These are phyloP conservation scores for Penicillium griseofulvum DNA, from an alignment of 2,329 filamentous ascomycete genomes.

Conservation along the genomic window DNA sequence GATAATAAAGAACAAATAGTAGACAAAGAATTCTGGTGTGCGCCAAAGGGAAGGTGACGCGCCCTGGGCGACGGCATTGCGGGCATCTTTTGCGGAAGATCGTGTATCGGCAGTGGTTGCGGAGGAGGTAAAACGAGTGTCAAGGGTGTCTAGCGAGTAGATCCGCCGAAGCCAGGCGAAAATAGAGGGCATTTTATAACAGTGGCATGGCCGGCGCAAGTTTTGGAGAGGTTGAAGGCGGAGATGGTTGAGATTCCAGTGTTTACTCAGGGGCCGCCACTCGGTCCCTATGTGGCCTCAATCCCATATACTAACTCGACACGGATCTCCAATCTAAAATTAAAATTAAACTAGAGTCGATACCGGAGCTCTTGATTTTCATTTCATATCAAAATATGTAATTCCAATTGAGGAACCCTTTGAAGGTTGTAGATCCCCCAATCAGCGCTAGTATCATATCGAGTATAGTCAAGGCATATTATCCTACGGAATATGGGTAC, in stretches of 20 bases:
- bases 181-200: slow-evolving; percentile 44
- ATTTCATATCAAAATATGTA: not conserved
- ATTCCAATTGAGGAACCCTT: not conserved
- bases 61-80: slow-evolving; percentile 45
- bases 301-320: not conserved
- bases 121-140: slow-evolving; percentile 69
- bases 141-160: slow-evolving; percentile 66
- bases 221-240: slow-evolving; percentile 11
- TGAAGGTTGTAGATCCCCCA: not conserved
- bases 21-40: slow-evolving; percentile 80
- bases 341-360: not conserved
- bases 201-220: slow-evolving; percentile 29
- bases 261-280: slow-evolving; percentile 20
- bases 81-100: slow-evolving; percentile 35
- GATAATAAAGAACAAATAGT: slow-evolving; percentile 66
- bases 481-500: no score
- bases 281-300: not conserved
- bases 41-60: slow-evolving; percentile 71
- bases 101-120: slow-evolving; percentile 65
- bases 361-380: not conserved
- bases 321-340: not conserved
- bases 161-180: slow-evolving; percentile 52
- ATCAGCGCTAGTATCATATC: slow-evolving; percentile 11
- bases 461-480: not conserved
- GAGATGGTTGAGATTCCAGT: slow-evolving; percentile 8